phyloP scores from a whole-genome alignment of 352 stramenopile species.

The Phytopythium helicoides region DNA sequence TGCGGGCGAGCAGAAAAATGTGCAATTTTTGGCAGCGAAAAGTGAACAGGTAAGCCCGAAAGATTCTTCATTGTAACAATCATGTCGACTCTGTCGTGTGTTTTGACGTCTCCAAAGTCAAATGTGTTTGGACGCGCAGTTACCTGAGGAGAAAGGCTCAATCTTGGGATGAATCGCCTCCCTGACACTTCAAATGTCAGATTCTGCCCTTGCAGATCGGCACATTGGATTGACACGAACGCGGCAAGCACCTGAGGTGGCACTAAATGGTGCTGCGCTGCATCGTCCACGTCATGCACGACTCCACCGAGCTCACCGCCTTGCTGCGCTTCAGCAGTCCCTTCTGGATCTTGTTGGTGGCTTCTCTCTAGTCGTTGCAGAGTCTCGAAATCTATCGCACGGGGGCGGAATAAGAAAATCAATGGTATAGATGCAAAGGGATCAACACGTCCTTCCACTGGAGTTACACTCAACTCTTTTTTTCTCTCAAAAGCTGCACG shows the following conservation, averaged over 20 bases:
- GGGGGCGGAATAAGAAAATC: conserved; percentile 52
- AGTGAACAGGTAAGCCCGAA: conserved; percentile 60
- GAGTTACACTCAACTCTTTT: conserved; percentile 65
- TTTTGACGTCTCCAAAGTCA: conserved; percentile 86
- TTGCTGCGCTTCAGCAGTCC: background rate
- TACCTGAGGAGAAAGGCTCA: conserved; percentile 30
- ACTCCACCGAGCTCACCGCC: conserved; percentile 1
- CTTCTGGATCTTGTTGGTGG: conserved; percentile 3
- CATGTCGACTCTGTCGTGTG: conserved; percentile 79
- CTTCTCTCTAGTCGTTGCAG: conserved; percentile 22
- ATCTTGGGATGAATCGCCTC: conserved; percentile 47
- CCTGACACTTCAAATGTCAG: conserved; percentile 75
- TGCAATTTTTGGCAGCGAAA: conserved; percentile 57
- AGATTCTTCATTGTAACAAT: conserved; percentile 84
- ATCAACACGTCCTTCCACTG: conserved; percentile 55
- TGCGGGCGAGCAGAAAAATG: conserved; percentile 77
- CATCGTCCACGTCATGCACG: background rate
- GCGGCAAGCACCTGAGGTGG: conserved; percentile 35
- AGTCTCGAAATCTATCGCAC: conserved; percentile 26
- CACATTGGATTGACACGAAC: conserved; percentile 73
- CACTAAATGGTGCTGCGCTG: background rate
- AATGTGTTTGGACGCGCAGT: conserved; percentile 12
- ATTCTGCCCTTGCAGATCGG: conserved; percentile 64
- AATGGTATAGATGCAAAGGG: conserved; percentile 47
- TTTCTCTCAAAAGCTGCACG: conserved; percentile 61